Evolutionary conservation across 2,329 filamentous ascomycete species (phyloP).

Genomic region (Colletotrichum tofieldiae): DNA sequence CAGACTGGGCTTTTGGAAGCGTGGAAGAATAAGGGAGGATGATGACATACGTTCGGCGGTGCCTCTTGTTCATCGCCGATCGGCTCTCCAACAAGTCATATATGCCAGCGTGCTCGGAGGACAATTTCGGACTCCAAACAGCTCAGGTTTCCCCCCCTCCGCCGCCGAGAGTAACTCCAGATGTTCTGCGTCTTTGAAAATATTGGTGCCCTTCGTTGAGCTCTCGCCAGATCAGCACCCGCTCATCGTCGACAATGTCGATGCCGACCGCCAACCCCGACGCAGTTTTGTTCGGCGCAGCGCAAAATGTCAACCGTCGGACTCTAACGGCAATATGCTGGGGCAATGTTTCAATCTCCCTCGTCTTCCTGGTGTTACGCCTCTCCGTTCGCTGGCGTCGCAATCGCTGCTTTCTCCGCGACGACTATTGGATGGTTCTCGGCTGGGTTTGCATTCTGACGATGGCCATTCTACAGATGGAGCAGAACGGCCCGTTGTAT

Average conservation of each 20-base stretch:
- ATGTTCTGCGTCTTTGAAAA: background rate
- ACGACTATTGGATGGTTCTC: conserved; percentile 52
- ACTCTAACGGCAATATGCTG: conserved; percentile 50
- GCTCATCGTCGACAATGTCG: background rate
- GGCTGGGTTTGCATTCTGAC: conserved; percentile 48
- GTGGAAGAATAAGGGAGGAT: background rate
- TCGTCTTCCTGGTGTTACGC: conserved; percentile 48
- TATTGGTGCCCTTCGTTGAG: background rate
- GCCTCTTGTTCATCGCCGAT: background rate
- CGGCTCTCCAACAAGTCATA: background rate
- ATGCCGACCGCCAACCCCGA: conserved; percentile 22
- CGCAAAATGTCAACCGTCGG: conserved; percentile 24
- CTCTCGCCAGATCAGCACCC: background rate
- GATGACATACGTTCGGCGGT: background rate
- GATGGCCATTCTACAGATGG: conserved; percentile 45
- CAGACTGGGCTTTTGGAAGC: background rate
- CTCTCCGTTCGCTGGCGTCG: conserved; percentile 48
- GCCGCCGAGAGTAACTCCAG: background rate
- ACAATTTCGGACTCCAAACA: background rate
- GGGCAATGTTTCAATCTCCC: conserved; percentile 49
- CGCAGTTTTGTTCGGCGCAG: conserved; percentile 40
- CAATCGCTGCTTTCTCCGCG: conserved; percentile 43
- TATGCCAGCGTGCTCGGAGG: background rate
- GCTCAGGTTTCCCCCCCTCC: background rate
- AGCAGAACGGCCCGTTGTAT: conserved; percentile 44